phyloP scores from a whole-genome alignment of 495 filamentous ascomycete species.

The Letharia lupina region DNA sequence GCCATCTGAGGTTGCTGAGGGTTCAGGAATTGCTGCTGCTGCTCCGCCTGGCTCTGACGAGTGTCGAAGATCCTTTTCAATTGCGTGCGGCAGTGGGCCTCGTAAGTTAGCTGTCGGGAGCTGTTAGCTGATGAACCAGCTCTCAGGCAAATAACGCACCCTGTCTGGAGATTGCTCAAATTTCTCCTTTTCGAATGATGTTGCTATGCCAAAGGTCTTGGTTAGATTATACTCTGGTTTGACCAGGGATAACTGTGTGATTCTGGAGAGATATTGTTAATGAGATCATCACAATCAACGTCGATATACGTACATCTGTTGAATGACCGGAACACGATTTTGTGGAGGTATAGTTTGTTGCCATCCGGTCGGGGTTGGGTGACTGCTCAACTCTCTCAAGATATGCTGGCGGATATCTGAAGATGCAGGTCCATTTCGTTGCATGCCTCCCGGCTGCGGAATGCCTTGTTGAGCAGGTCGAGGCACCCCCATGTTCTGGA shows the following conservation, averaged over 20 bases:
- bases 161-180: conserved; percentile 40
- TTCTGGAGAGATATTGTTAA: conserved; percentile 7
- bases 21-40: conserved; percentile 43
- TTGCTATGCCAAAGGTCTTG: conserved; percentile 38
- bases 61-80: conserved; percentile 35
- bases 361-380: conserved; percentile 41
- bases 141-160: conserved; percentile 28
- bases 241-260: conserved; percentile 37
- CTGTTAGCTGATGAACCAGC: not conserved
- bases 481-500: conserved; percentile 30
- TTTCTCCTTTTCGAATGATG: conserved; percentile 41
- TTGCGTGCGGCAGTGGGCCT: conserved; percentile 23
- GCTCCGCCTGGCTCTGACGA: conserved; percentile 28
- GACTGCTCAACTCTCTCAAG: conserved; percentile 31
- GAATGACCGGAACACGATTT: conserved; percentile 35
- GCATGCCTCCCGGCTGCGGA: conserved; percentile 31
- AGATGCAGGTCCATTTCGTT: conserved; percentile 30
- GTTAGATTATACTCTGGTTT: conserved; percentile 39
- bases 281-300: not conserved
- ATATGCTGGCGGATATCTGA: conserved; percentile 34
- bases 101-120: not conserved
- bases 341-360: conserved; percentile 36
- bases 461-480: conserved; percentile 30
- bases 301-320: conserved; percentile 40
- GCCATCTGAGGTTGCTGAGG: conserved; percentile 40